These are phyloP conservation scores for Cornus suecica DNA, from an alignment of 148 eudicot genomes.

Conservation along the genomic window DNA sequence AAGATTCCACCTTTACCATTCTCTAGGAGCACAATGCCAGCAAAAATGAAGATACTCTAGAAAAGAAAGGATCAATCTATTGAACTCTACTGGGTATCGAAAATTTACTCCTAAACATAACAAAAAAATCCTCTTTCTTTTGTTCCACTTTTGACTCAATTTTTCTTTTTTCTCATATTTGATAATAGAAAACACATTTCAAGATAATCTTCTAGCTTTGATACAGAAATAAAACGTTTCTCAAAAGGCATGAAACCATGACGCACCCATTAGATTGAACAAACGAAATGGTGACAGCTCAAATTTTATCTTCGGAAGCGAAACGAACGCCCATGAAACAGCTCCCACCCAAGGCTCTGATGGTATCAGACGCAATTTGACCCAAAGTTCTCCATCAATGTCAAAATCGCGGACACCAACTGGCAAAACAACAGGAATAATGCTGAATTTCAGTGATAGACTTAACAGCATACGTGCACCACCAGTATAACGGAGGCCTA, in stretches of 20 bases:
- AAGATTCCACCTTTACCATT: background rate
- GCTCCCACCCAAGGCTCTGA: constrained; percentile 95
- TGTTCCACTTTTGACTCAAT: background rate
- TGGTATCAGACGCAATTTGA: constrained; percentile 78
- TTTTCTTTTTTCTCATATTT: background rate
- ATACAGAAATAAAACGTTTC: background rate
- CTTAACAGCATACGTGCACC: constrained; percentile 93
- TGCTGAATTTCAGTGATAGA: constrained; percentile 80
- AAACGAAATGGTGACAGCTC: constrained; percentile 88
- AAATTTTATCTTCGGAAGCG: constrained; percentile 90
- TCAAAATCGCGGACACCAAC: constrained; percentile 93
- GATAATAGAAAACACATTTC: background rate
- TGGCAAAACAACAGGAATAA: constrained; percentile 80
- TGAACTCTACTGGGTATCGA: background rate
- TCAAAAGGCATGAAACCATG: constrained; percentile 3
- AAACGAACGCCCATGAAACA: constrained; percentile 94
- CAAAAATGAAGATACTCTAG: background rate
- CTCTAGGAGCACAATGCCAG: background rate
- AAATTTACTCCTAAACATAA: background rate
- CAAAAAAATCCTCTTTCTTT: background rate
- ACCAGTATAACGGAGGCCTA: constrained; percentile 95
- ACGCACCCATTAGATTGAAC: constrained; percentile 90
- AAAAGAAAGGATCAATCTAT: background rate
- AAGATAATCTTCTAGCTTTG: background rate
- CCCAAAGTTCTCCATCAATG: constrained; percentile 99